Evolutionary conservation across 2,329 filamentous ascomycete species (phyloP).

Genomic region (Fusarium euwallaceae): DNA sequence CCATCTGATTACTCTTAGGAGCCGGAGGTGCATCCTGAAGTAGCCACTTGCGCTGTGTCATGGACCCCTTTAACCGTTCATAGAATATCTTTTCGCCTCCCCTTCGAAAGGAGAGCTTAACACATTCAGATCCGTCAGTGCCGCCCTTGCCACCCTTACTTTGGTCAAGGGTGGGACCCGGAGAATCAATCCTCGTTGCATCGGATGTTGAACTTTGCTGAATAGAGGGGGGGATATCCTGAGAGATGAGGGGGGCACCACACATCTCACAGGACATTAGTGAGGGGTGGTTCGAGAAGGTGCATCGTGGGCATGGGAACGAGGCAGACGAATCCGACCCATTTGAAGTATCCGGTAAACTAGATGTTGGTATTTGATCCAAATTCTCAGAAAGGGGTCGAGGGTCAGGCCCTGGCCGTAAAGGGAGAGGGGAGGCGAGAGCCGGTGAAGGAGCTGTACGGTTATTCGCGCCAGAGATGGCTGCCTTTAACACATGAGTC

Average conservation of each 20-base stretch:
- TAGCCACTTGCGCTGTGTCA: conserved; percentile 96
- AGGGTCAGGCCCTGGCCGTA: conserved; percentile 44
- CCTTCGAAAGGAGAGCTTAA: conserved; percentile 92
- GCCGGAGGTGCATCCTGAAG: conserved; percentile 90
- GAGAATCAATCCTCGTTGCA: conserved; percentile 75
- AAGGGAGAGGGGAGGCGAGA: conserved; percentile 46
- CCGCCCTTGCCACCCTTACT: conserved; percentile 49
- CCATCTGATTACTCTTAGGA: conserved; percentile 69
- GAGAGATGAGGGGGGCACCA: conserved; percentile 78
- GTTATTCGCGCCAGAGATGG: conserved; percentile 80
- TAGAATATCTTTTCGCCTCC: conserved; percentile 93
- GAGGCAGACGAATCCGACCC: conserved; percentile 48
- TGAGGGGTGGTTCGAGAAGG: conserved; percentile 93
- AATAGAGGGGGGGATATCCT: conserved; percentile 54
- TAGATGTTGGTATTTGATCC: conserved; percentile 7
- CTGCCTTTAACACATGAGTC: conserved; percentile 85
- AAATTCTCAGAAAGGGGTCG: conserved; percentile 22
- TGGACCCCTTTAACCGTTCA: conserved; percentile 86
- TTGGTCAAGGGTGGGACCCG: conserved; percentile 74
- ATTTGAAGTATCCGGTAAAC: conserved; percentile 7
- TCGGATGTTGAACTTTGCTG: conserved; percentile 54
- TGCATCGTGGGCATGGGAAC: conserved; percentile 86
- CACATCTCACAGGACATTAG: conserved; percentile 91
- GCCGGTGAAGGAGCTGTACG: conserved; percentile 50
- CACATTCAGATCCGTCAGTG: conserved; percentile 75